Base-by-base conservation (phyloP, 2,329 filamentous ascomycete species). In the Amphichorda felina region DNA sequence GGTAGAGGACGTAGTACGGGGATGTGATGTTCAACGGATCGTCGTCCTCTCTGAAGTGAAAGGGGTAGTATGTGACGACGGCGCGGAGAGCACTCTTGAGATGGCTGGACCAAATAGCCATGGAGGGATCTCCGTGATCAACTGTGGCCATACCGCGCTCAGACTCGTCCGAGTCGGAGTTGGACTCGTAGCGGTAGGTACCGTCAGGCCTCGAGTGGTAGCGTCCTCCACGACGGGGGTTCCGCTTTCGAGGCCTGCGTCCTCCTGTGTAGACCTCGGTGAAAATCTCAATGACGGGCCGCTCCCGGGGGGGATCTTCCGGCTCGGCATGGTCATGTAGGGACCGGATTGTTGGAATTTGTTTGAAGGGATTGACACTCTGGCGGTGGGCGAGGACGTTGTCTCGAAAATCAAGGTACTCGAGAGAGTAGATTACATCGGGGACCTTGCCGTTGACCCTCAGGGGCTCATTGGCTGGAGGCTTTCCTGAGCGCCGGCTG, bases 1-100 rank as follows among this genome's bases (percentile, higher is more conserved):
- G 67, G 30, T 64, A 54, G 11, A 73, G 53, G n/a, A 66, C 50
- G 5, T 51, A 50, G 43, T 69, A 72, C 2, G 69, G 70, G 4
- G 60, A 57, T 14, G 53, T 51, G 41, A 71, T 54, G 18, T 44
- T 47, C 36, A 64, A 50, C n/a, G 38, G 47, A 6, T 57, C 53
- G 28, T 46, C 57, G 1, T 53, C 45, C 33, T 65, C 54, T 29
- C 50, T 52, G 38, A 58, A 52, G 27, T 55, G 52, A n/a, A 14
- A 34, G 4, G 65, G 65, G 41, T 69, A 70, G 42, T 68, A 70
- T 17, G 50, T 53, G 6, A 72, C 56, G 5, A 70, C 58, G 10
- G 66, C 64, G 19, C 51, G 54, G 4, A 72, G 53, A 1, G 66
- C 66, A 32, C 66, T 60, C 42, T 63, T 57, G 21, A 73, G 55